Base-by-base conservation (phyloP, 768 basidiomycete genomes). In the Antrodiella citrinella region DNA sequence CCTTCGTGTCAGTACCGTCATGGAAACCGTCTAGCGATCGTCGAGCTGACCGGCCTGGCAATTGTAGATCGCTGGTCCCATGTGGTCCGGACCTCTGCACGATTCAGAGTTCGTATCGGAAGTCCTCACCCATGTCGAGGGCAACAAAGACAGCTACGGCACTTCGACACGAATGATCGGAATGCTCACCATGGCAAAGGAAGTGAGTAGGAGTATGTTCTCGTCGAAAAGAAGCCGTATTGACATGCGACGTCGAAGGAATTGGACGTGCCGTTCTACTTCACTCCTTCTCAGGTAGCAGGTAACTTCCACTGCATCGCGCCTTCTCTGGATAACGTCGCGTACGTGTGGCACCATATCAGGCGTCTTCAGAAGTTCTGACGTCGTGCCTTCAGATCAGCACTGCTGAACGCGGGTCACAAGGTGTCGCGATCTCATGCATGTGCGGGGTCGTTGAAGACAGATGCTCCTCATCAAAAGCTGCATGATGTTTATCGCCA, bases 21-120 rank as follows among this genome's bases (percentile, higher is more conserved):
- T n/a, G n/a, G n/a, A n/a, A n/a, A n/a, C n/a, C n/a, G n/a, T n/a
- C n/a, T n/a, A n/a, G n/a, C n/a, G n/a, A n/a, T n/a, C n/a, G n/a
- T n/a, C n/a, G n/a, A 19, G 15, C 9, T 1, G 5, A 15, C 25
- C n/a, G n/a, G n/a, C n/a, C n/a, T n/a, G n/a, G n/a, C n/a, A n/a
- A n/a, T 40, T 21, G 39, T 54, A 95, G 91, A 62, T 93, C 26
- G 91, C 87, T 18, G 96, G 96, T 1, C 96, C 96, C 0, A 94
- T 99, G 89, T 98, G 96, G 96, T 82, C 86, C 4, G 93, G 86
- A 1, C 80, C 85, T 1, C 67, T 99, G 20, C 96, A 99, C 60
- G 77, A 92, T 61, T 57, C 69, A 1, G 72, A 70, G 4, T 99
- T 97, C 58, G 74, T 91, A 4, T 63, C 69, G n/a, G 78, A 79